Conservation (phyloP, 1,284 basidiomycete species). For the Anthracocystis walkeri region DNA sequence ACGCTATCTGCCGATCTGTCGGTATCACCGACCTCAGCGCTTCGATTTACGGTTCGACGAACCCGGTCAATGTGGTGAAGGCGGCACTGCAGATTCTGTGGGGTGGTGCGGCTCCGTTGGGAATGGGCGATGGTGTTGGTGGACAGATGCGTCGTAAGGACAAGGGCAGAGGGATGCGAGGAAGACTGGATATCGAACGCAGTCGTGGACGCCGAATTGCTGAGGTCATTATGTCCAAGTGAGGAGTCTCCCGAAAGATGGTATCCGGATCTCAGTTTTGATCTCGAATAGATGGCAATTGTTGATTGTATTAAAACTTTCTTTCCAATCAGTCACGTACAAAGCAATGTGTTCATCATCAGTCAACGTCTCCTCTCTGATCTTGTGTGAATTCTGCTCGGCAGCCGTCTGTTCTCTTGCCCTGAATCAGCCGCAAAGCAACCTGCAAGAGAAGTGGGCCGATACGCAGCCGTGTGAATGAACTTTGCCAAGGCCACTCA, state of each 20-base stretch:
- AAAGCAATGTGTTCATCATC: slow-evolving; percentile 1
- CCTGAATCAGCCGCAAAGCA: too few relatives aligned
- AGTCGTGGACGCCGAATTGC: slow-evolving; percentile 61
- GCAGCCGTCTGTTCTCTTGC: background rate
- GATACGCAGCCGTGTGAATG: too few relatives aligned
- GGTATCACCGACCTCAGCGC: slow-evolving; percentile 94
- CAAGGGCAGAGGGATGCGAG: slow-evolving; percentile 63
- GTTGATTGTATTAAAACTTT: too few relatives aligned
- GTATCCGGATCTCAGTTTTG: background rate
- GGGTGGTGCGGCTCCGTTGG: slow-evolving; percentile 61
- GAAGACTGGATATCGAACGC: slow-evolving; percentile 56
- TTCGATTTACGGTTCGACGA: slow-evolving; percentile 92
- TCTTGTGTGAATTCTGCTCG: background rate
- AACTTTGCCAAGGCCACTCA: too few relatives aligned
- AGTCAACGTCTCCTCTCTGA: background rate
- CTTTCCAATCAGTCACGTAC: background rate
- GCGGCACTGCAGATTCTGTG: slow-evolving; percentile 70
- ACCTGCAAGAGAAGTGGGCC: too few relatives aligned
- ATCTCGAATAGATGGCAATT: too few relatives aligned
- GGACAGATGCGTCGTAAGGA: slow-evolving; percentile 64
- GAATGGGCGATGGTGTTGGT: slow-evolving; percentile 66
- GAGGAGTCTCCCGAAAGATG: too few relatives aligned
- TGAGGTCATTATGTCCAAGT: slow-evolving; percentile 51
- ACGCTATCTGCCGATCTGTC: slow-evolving; percentile 86
- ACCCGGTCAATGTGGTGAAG: slow-evolving; percentile 77